phyloP scores from a whole-genome alignment of 768 basidiomycete species.

The Tephrocybe sp. region DNA sequence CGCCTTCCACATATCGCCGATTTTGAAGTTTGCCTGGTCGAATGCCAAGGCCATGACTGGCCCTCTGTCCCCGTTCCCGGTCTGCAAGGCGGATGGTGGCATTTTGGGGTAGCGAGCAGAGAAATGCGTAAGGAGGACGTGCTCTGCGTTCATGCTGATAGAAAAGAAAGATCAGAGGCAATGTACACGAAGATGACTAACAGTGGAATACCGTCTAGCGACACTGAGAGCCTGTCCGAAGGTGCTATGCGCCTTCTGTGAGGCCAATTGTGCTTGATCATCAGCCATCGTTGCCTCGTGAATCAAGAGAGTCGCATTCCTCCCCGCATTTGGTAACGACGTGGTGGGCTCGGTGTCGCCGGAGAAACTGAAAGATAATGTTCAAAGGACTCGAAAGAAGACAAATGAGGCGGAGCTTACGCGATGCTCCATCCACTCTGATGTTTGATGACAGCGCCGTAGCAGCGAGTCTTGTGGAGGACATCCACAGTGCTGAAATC shows the following conservation, averaged over 20 bases:
- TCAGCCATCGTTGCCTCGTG: constrained; percentile 95
- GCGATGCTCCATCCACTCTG: constrained; percentile 74
- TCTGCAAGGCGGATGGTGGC: constrained; percentile 49
- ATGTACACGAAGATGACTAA: constrained; percentile 22
- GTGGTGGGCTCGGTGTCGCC: constrained; percentile 86
- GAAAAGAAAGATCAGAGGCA: neutral
- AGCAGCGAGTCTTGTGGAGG: constrained; percentile 69
- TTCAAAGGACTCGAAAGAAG: constrained; percentile 22
- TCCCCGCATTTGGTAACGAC: constrained; percentile 62
- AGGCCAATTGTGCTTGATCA: constrained; percentile 73
- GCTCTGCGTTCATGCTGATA: constrained; percentile 72
- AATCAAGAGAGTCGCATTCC: constrained; percentile 76
- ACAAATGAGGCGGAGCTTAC: constrained; percentile 52
- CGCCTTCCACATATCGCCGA: constrained; percentile 88
- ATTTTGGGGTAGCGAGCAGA: constrained; percentile 92
- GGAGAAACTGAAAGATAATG: constrained; percentile 65
- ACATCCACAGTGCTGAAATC: constrained; percentile 72
- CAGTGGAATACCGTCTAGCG: constrained; percentile 67
- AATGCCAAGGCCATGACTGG: constrained; percentile 75
- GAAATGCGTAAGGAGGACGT: constrained; percentile 93
- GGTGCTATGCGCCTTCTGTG: constrained; percentile 83
- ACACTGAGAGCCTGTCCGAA: constrained; percentile 84
- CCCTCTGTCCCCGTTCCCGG: constrained; percentile 3
- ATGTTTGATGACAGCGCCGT: constrained; percentile 70
- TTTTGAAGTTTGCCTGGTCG: constrained; percentile 69